These are phyloP conservation scores for Bidens hawaiensis DNA, from an alignment of 140 eudicot species.

Conservation along the genomic window DNA sequence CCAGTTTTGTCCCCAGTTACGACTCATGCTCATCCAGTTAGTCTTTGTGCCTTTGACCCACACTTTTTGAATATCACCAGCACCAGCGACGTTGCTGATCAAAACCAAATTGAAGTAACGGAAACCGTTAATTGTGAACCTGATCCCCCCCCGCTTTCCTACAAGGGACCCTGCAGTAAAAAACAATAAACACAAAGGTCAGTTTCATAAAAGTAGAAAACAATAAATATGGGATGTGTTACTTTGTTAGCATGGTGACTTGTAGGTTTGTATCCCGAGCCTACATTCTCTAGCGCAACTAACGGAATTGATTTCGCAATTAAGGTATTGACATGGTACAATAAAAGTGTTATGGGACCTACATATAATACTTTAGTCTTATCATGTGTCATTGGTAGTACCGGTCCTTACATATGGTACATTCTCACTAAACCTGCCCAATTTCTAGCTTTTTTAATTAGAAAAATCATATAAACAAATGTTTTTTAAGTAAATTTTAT, in stretches of 20 bases:
- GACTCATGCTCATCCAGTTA: conserved; percentile 75
- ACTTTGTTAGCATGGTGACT: no score
- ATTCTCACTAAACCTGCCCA: neutral
- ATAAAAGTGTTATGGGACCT: conserved; percentile 4
- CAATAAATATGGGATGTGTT: no score
- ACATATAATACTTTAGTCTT: conserved; percentile 1
- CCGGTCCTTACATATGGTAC: conserved; percentile 3
- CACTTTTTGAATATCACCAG: conserved; percentile 61
- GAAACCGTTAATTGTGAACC: conserved; percentile 78
- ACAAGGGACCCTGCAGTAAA: conserved; percentile 59
- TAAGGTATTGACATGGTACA: neutral
- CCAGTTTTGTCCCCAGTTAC: conserved; percentile 97
- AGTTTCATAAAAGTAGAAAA: neutral
- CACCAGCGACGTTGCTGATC: conserved; percentile 82
- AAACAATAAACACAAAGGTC: conserved; percentile 17
- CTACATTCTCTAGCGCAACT: conserved; percentile 10
- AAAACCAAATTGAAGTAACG: conserved; percentile 79
- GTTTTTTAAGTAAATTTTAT: no score
- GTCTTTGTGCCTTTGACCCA: conserved; percentile 72
- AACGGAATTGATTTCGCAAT: conserved; percentile 12
- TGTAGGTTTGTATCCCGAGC: neutral
- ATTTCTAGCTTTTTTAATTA: neutral
- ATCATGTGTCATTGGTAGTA: conserved; percentile 2
- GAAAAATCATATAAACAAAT: neutral
- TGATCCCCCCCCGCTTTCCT: conserved; percentile 69